phyloP scores from a whole-genome alignment of 306 rosid species.

The Sicyos baderoa region DNA sequence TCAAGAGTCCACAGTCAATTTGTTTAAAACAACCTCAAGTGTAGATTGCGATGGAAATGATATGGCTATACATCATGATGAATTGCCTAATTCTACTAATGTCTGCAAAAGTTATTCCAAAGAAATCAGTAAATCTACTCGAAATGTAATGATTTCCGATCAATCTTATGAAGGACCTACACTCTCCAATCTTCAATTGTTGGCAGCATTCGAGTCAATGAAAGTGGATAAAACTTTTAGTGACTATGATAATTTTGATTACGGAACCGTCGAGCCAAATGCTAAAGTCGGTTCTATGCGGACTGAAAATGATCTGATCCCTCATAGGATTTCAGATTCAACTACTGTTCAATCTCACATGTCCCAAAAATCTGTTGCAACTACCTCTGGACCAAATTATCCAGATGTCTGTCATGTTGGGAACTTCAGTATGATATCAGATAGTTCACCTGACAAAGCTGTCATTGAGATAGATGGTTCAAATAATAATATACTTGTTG shows the following conservation, averaged over 20 bases:
- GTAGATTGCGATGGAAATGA: conserved; percentile 36
- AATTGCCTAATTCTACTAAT: conserved; percentile 25
- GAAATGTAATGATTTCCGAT: conserved; percentile 25
- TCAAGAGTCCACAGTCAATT: conserved; percentile 22
- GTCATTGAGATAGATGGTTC: conserved; percentile 18
- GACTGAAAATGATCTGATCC: conserved; percentile 1
- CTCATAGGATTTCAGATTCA: conserved; percentile 5
- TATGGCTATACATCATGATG: conserved; percentile 28
- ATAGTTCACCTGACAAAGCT: conserved; percentile 9
- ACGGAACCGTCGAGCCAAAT: neutral
- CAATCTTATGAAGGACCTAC: conserved; percentile 22
- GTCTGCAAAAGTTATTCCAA: conserved; percentile 25
- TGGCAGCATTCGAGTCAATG: neutral
- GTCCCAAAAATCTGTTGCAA: neutral
- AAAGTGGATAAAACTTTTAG: conserved; percentile 4
- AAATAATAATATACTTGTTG: conserved; percentile 18
- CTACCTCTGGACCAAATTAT: neutral
- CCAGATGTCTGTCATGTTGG: conserved; percentile 2
- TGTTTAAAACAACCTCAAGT: conserved; percentile 12
- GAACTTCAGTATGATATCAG: conserved; percentile 3
- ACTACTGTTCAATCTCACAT: conserved; percentile 6
- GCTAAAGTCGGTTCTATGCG: neutral
- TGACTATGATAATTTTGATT: conserved; percentile 1
- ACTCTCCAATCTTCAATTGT: conserved; percentile 7
- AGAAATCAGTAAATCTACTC: conserved; percentile 24